Evolutionary conservation across 2,329 filamentous ascomycete species (phyloP).

Genomic region (Apiospora rasikravindrae): DNA sequence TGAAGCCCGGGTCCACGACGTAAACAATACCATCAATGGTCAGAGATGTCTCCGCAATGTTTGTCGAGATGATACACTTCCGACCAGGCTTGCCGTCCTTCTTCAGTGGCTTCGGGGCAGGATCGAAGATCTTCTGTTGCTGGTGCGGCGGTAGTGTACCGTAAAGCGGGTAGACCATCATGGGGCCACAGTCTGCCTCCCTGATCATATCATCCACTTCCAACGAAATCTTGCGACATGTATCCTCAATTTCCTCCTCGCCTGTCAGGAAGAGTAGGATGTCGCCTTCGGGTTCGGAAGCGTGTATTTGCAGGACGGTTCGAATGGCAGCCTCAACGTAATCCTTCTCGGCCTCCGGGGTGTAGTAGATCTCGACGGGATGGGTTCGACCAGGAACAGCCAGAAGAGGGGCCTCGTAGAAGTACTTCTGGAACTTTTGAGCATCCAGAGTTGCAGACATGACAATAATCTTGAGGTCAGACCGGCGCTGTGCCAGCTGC

Average conservation of each 20-base stretch:
- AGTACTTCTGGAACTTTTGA: conserved; percentile 97
- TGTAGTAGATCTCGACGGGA: conserved; percentile 98
- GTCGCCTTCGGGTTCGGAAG: conserved; percentile 89
- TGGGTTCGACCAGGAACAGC: conserved; percentile 94
- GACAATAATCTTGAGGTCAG: conserved; percentile 97
- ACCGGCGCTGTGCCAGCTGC: conserved; percentile 79
- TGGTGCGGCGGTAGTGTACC: conserved; percentile 90
- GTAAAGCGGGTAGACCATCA: conserved; percentile 92
- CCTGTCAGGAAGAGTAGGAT: conserved; percentile 94
- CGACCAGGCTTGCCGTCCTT: conserved; percentile 85
- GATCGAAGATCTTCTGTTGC: conserved; percentile 95
- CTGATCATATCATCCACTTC: conserved; percentile 91
- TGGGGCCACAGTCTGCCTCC: conserved; percentile 88
- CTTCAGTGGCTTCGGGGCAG: conserved; percentile 74
- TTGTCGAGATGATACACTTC: conserved; percentile 93
- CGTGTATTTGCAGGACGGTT: conserved; percentile 96
- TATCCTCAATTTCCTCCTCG: conserved; percentile 98
- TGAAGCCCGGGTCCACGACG: conserved; percentile 98
- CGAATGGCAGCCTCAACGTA: conserved; percentile 95
- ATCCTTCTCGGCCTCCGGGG: conserved; percentile 91
- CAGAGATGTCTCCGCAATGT: conserved; percentile 96
- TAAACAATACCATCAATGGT: conserved; percentile 99
- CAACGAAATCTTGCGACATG: conserved; percentile 86
- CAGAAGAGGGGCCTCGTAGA: conserved; percentile 90
- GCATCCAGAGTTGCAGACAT: conserved; percentile 98